Evolutionary conservation across 192 early-diverging fungal genomes (phyloP), one percentile per base, ranked within the genome.

Genomic region (Diversispora eburnea): DNA sequence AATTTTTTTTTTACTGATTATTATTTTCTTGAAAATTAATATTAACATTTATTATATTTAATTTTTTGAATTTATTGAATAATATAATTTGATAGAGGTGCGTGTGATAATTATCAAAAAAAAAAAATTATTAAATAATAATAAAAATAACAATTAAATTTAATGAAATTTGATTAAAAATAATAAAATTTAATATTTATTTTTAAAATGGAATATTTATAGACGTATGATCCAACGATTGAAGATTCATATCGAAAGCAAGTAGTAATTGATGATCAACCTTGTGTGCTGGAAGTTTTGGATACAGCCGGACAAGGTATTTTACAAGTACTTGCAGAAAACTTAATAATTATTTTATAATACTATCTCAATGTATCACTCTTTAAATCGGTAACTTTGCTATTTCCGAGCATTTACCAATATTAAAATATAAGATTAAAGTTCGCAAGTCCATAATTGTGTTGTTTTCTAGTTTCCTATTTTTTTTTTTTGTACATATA

Each of bases 261-360:
- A 33, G 25, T 33, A 1, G 95, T 96, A 47, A 93, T 98, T 66
- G 97, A 99, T 81, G 94, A 93, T 54, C 90, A 96, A 78, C 94
- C 94, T 67, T 99, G 95, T 81, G 93, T 98, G 78, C 80, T 99
- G 20, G 97, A 99, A 82, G 93, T 99, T 75, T 85, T 99, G 51
- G 97, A 98, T 85, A 97, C 95, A 52, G 97, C 97, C 56, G 97
- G 95, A 54, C 89, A 93, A 79, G 81, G 81, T 80, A 64, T 47
- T 47, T 46, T 51, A 6, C 48, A 42, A 55, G 54, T 43, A 22
- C 67, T 46, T 52, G 25, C 25, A 33, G 25, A 33, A 33, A 33
- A 33, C 25, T 33, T 33, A 33, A n/a, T n/a, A n/a, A n/a, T n/a
- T n/a, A n/a, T n/a, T n/a, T n/a, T n/a, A n/a, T n/a, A n/a, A n/a